Percentiles rank a stretch among this genome's conserved stretches.
phyloP scores from a whole-genome alignment of 2,329 filamentous ascomycete species.

The Westerdykella sp. region DNA sequence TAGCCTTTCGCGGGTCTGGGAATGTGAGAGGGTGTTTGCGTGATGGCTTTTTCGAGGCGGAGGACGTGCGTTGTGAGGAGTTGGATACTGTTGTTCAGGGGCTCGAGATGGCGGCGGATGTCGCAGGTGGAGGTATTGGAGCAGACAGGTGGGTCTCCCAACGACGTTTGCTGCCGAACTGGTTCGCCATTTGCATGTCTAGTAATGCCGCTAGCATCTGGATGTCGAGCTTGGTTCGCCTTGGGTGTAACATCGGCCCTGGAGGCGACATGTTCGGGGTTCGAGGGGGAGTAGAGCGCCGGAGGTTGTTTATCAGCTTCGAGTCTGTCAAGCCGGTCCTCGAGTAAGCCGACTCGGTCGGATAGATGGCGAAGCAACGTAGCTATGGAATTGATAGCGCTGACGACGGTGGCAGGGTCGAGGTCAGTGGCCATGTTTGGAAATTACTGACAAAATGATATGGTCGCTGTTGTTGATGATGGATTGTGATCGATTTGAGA shows the following conservation, averaged over 20 bases:
- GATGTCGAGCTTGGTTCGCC: no score
- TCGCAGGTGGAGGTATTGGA: neutral
- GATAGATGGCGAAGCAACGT: neutral
- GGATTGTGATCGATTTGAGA: no score
- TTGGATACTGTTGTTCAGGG: conserved; percentile 1
- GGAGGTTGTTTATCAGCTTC: neutral
- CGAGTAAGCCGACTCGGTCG: neutral
- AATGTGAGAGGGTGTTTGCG: neutral
- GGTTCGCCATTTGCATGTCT: neutral
- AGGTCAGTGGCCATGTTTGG: neutral
- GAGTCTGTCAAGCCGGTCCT: neutral
- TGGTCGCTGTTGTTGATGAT: no score
- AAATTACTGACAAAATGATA: neutral
- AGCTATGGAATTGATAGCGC: neutral
- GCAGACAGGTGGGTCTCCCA: neutral
- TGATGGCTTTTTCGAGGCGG: conserved; percentile 1
- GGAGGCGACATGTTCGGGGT: no score
- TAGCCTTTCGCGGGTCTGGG: no score
- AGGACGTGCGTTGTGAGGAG: neutral
- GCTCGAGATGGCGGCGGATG: conserved; percentile 1
- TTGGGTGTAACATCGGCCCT: no score
- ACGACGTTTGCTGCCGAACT: neutral
- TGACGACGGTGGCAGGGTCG: neutral
- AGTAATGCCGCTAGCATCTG: neutral
- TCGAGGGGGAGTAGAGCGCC: no score